phyloP scores from a whole-genome alignment of 768 basidiomycete species.

The Agaricus blazei region DNA sequence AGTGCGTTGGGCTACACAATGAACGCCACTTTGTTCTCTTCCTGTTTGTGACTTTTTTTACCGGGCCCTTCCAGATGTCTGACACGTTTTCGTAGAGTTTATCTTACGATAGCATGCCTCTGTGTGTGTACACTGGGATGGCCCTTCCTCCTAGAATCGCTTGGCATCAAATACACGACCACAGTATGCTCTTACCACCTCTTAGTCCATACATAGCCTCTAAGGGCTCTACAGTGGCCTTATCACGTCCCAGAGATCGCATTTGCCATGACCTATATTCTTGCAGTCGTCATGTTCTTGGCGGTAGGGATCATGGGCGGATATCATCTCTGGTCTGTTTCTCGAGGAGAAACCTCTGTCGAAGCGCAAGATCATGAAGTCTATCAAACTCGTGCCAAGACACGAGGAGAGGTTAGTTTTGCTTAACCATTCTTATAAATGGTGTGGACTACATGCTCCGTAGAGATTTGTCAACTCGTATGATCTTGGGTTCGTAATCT shows the following conservation, averaged over 20 bases:
- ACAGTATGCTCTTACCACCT: slow-evolving; percentile 26
- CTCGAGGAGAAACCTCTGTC: slow-evolving; percentile 80
- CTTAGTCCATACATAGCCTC: not conserved
- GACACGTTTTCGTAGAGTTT: slow-evolving; percentile 47
- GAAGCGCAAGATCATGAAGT: slow-evolving; percentile 85
- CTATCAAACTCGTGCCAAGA: slow-evolving; percentile 65
- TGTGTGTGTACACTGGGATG: slow-evolving; percentile 64
- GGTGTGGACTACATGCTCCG: not conserved
- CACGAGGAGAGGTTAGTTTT: slow-evolving; percentile 58
- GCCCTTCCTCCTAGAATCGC: slow-evolving; percentile 46
- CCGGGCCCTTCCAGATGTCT: not conserved
- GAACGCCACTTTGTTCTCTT: slow-evolving; percentile 96
- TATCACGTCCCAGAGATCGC: slow-evolving; percentile 64
- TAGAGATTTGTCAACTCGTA: slow-evolving; percentile 88
- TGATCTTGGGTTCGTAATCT: slow-evolving; percentile 67
- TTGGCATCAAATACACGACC: slow-evolving; percentile 41
- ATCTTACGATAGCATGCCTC: slow-evolving; percentile 70
- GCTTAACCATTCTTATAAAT: not conserved
- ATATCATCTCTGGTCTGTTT: slow-evolving; percentile 71
- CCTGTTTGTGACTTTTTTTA: slow-evolving; percentile 50
- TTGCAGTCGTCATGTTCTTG: slow-evolving; percentile 69
- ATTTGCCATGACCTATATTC: slow-evolving; percentile 73
- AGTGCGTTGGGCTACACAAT: slow-evolving; percentile 94
- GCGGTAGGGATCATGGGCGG: slow-evolving; percentile 67
- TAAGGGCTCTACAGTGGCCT: slow-evolving; percentile 17